phyloP scores from a whole-genome alignment of 202 grass and related monocot species.

The Schoenoplectus triqueter region DNA sequence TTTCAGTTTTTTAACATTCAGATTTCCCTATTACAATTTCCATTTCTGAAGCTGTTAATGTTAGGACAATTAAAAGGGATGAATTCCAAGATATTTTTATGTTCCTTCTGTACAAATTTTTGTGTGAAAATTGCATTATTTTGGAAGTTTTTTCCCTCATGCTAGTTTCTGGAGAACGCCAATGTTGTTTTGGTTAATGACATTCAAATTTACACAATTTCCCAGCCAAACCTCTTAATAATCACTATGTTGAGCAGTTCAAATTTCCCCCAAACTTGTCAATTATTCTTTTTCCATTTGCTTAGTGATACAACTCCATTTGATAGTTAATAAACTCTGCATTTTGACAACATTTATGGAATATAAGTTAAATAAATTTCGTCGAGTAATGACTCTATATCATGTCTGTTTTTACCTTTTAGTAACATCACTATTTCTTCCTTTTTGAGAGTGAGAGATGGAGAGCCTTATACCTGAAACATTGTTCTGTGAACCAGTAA shows the following conservation, averaged over 20 bases:
- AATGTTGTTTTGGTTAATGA: background rate
- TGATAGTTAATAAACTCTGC: background rate
- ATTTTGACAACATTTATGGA: background rate
- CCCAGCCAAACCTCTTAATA: background rate
- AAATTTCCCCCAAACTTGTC: background rate
- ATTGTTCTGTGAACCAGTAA: background rate
- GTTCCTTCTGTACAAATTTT: background rate
- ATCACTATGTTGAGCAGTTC: background rate
- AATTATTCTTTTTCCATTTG: background rate
- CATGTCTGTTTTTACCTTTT: background rate
- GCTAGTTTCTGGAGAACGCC: background rate
- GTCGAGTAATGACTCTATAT: background rate
- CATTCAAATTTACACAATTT: background rate
- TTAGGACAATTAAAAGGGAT: background rate
- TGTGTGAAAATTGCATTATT: background rate
- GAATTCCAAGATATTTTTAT: background rate
- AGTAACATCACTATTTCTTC: background rate
- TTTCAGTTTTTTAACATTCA: background rate
- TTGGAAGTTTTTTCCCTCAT: background rate
- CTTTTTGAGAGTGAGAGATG: background rate
- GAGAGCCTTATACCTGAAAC: background rate
- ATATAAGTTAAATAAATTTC: background rate
- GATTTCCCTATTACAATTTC: background rate
- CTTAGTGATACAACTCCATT: slow-evolving; percentile 6
- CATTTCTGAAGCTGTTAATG: background rate